Percentiles rank a stretch among this genome's conserved stretches.
These are phyloP conservation scores for Entelexis paramagnoliae DNA, from an alignment of 1,139 yeast genomes.

Conservation along the genomic window DNA sequence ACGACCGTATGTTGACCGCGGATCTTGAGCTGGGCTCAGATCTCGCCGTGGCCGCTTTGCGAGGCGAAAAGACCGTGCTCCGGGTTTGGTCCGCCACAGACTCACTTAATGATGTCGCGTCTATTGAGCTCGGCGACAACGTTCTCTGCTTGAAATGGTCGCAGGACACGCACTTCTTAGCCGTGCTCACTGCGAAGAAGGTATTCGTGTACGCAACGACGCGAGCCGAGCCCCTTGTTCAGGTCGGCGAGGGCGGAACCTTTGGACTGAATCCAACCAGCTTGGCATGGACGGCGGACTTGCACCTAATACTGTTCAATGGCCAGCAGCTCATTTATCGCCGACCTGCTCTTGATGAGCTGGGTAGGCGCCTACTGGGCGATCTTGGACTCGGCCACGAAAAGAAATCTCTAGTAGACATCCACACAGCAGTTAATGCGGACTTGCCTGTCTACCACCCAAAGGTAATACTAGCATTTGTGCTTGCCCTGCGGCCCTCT, in stretches of 20 bases:
- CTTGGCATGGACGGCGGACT: not conserved
- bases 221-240: not conserved
- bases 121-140: not conserved
- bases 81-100: not conserved
- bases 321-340: conserved; percentile 3
- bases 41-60: not conserved
- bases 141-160: not conserved
- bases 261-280: not conserved
- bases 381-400: not conserved
- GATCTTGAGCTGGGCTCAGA: not conserved
- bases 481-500: conserved; percentile 52
- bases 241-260: not conserved
- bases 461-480: conserved; percentile 67
- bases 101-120: not conserved
- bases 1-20: not conserved
- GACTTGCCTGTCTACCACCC: conserved; percentile 90
- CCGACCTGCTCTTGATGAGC: not conserved
- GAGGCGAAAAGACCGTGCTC: not conserved
- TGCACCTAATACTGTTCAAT: conserved; percentile 1
- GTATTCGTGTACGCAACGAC: not conserved
- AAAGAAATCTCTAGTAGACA: not conserved
- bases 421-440: conserved; percentile 46
- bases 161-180: not conserved
- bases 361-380: not conserved
- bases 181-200: not conserved